Evolutionary conservation across 1,139 yeast genomes (phyloP), one percentile per base, ranked within the genome.

Genomic region (Blastobotrys proliferans): DNA sequence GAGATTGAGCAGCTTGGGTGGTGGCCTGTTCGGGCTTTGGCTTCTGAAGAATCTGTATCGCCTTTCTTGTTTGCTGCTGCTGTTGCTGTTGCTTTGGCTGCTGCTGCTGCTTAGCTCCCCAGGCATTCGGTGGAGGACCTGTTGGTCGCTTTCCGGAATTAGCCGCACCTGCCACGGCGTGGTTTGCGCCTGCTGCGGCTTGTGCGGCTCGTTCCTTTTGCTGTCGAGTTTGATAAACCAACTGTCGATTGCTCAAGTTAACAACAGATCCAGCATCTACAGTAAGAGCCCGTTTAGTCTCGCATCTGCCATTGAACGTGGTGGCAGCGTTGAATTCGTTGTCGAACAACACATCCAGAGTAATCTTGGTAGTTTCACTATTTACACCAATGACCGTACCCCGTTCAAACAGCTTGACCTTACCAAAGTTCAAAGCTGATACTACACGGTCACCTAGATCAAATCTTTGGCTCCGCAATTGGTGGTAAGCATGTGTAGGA

Each of bases 381-480:
- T 77, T 77, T 51, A 85, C 80, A 4, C 92, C 88, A 42, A 85
- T 83, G 44, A 92, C 95, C 1, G 97, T 88, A 60, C 99, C 99
- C 56, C 85, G 83, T 18, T 88, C 76, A 58, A 83, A 86, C 46
- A 81, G 67, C 27, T 97, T 95, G 13, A 90, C 95, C 58, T 87
- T 88, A 46, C 97, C 97, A 29, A 85, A 81, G 55, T 82, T 87
- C 57, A 84, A 83, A 19, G 88, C 85, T 55, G 86, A 88, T 26
- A 85, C 77, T 30, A 94, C 86, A 48, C 98, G 77, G 58, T 92
- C 97, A 54, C 98, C 98, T 29, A 94, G 71, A 29, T 76, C 76
- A 59, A 92, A 94, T 41, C 72, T 68, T 67, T 94, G 99, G 40
- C 76, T 73, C 49, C 83, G 76, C 53, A 94, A 72, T 52, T 81